Evolutionary conservation across 1,284 basidiomycete genomes (phyloP).

Genomic region (Porogramme epimiltina): DNA sequence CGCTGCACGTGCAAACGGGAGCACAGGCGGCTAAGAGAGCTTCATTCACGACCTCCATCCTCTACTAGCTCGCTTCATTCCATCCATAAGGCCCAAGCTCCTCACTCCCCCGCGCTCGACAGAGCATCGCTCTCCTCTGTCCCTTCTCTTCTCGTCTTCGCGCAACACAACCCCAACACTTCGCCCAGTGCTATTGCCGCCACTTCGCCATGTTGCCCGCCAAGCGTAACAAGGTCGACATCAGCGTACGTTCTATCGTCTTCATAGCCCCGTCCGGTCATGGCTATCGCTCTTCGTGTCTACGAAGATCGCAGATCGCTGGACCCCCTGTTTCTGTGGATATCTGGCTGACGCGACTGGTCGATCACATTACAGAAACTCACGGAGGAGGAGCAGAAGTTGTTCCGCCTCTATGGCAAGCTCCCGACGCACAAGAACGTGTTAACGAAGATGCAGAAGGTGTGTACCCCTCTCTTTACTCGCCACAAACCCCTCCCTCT

Average conservation of each 20-base stretch:
- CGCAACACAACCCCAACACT: slow-evolving; percentile 26
- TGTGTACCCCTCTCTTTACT: slow-evolving; percentile 37
- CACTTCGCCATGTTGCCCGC: slow-evolving; percentile 70
- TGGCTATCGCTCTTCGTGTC: neutral
- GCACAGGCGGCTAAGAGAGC: neutral
- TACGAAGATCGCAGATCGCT: neutral
- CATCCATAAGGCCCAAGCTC: slow-evolving; percentile 18
- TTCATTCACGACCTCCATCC: slow-evolving; percentile 19
- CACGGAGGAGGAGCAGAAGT: slow-evolving; percentile 90
- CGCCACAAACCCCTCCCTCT: slow-evolving; percentile 7
- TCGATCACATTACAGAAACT: slow-evolving; percentile 62
- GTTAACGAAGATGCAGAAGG: slow-evolving; percentile 94
- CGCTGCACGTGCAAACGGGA: neutral
- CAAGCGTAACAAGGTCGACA: slow-evolving; percentile 89
- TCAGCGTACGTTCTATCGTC: slow-evolving; percentile 65
- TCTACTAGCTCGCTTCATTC: slow-evolving; percentile 14
- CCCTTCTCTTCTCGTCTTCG: neutral
- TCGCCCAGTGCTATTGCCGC: slow-evolving; percentile 17
- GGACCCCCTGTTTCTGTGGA: neutral
- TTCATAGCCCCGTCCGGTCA: slow-evolving; percentile 2
- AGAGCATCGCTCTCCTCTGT: slow-evolving; percentile 12
- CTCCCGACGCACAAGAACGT: slow-evolving; percentile 92
- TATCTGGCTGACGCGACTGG: neutral
- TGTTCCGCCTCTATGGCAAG: slow-evolving; percentile 95
- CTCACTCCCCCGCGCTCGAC: slow-evolving; percentile 16